Conservation (phyloP, 2,329 filamentous ascomycete species). For the Colletotrichum camelliae region DNA sequence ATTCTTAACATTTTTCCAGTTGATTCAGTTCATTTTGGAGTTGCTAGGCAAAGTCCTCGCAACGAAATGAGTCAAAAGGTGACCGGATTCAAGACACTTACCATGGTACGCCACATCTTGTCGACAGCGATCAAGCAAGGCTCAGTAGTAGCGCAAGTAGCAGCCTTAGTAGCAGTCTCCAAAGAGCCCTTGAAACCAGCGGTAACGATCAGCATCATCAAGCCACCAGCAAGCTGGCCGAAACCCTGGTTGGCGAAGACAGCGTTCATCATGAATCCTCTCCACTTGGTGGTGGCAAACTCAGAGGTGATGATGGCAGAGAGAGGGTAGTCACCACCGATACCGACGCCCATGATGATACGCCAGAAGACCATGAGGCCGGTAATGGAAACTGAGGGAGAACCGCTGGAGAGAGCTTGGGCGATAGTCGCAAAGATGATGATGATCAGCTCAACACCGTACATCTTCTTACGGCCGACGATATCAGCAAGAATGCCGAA, state of each 20-base stretch:
- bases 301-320: slow-evolving; percentile 72
- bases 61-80: neutral
- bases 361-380: slow-evolving; percentile 82
- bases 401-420: slow-evolving; percentile 70
- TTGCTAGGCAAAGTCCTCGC: neutral
- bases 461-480: slow-evolving; percentile 74
- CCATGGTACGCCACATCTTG: slow-evolving; percentile 69
- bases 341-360: slow-evolving; percentile 65
- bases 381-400: slow-evolving; percentile 66
- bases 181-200: slow-evolving; percentile 73
- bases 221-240: slow-evolving; percentile 71
- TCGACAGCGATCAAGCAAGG: slow-evolving; percentile 56
- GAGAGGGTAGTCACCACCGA: slow-evolving; percentile 72
- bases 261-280: slow-evolving; percentile 68
- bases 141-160: slow-evolving; percentile 60
- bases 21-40: neutral
- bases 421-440: slow-evolving; percentile 81
- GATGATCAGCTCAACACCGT: slow-evolving; percentile 80
- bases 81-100: neutral
- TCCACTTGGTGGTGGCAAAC: slow-evolving; percentile 65
- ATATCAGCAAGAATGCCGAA: slow-evolving; percentile 82
- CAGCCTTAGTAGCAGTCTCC: slow-evolving; percentile 51
- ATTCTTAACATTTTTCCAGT: neutral
- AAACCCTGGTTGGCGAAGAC: slow-evolving; percentile 75
- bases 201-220: slow-evolving; percentile 74